phyloP scores from a whole-genome alignment of 352 stramenopile species.

The Phytophthora crassamura region DNA sequence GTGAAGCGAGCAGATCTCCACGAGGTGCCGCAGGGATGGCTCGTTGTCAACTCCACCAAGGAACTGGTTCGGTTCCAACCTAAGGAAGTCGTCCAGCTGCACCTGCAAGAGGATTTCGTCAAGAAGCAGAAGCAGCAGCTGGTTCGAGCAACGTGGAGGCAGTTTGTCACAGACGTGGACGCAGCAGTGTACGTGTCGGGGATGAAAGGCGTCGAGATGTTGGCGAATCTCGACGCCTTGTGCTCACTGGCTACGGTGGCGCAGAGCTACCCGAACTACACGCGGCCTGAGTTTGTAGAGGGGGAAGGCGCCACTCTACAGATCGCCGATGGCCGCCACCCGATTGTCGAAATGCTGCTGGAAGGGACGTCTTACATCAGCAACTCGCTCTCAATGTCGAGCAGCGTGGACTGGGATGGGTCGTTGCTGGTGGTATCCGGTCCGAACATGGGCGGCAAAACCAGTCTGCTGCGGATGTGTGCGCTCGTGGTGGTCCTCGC shows the following conservation, averaged over 20 bases:
- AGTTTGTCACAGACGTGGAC: slow-evolving; percentile 47
- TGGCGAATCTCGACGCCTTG: slow-evolving; percentile 69
- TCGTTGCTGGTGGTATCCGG: slow-evolving; percentile 68
- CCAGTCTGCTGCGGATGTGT: slow-evolving; percentile 65
- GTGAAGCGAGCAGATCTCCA: slow-evolving; percentile 31
- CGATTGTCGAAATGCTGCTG: slow-evolving; percentile 58
- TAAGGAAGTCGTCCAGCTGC: slow-evolving; percentile 44
- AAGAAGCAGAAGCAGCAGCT: slow-evolving; percentile 42
- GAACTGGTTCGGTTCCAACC: slow-evolving; percentile 50
- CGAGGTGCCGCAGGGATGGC: slow-evolving; percentile 43
- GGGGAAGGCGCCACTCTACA: slow-evolving; percentile 33
- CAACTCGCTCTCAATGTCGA: slow-evolving; percentile 41
- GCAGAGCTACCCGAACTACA: slow-evolving; percentile 56
- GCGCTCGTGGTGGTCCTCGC: slow-evolving; percentile 70
- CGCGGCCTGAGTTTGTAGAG: slow-evolving; percentile 34
- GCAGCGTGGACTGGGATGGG: slow-evolving; percentile 11
- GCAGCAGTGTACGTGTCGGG: slow-evolving; percentile 41
- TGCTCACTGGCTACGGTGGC: slow-evolving; percentile 64
- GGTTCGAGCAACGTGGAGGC: slow-evolving; percentile 45
- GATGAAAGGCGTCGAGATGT: slow-evolving; percentile 49
- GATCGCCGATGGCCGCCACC: slow-evolving; percentile 63
- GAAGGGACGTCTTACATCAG: slow-evolving; percentile 43
- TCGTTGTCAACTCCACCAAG: slow-evolving; percentile 57
- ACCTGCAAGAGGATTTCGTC: slow-evolving; percentile 41
- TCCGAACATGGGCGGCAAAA: slow-evolving; percentile 89